phyloP scores from a whole-genome alignment of 139 green algal species.

The Chlamydomonas sp. region DNA sequence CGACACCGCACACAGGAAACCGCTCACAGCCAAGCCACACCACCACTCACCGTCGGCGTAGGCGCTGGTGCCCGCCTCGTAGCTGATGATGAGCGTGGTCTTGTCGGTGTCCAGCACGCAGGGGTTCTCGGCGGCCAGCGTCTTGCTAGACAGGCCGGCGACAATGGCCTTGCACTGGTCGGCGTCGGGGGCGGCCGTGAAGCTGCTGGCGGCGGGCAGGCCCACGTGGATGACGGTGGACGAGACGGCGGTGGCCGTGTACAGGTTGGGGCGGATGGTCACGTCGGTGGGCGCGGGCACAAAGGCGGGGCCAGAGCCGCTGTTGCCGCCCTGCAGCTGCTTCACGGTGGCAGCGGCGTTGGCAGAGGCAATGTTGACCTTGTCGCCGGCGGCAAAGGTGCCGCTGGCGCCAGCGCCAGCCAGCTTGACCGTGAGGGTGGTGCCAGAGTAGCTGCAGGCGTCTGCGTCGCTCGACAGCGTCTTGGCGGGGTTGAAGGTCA shows the following conservation, averaged over 20 bases:
- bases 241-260: neutral
- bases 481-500: neutral
- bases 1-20: too few relatives aligned
- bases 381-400: neutral
- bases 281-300: neutral
- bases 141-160: neutral
- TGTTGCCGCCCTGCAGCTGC: too few relatives aligned
- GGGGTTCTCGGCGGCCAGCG: too few relatives aligned
- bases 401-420: neutral
- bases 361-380: neutral
- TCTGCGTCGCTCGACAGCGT: neutral
- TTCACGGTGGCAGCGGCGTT: too few relatives aligned
- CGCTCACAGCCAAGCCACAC: too few relatives aligned
- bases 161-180: neutral
- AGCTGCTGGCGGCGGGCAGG: neutral
- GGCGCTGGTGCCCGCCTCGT: too few relatives aligned
- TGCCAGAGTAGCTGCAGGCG: neutral
- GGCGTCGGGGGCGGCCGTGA: too few relatives aligned
- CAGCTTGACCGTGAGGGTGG: neutral
- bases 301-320: too few relatives aligned
- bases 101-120: too few relatives aligned
- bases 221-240: neutral
- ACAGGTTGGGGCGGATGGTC: neutral
- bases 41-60: too few relatives aligned
- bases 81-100: too few relatives aligned